phyloP scores from a whole-genome alignment of 108 stramenopile species.

The Discostella stelligeroides region DNA sequence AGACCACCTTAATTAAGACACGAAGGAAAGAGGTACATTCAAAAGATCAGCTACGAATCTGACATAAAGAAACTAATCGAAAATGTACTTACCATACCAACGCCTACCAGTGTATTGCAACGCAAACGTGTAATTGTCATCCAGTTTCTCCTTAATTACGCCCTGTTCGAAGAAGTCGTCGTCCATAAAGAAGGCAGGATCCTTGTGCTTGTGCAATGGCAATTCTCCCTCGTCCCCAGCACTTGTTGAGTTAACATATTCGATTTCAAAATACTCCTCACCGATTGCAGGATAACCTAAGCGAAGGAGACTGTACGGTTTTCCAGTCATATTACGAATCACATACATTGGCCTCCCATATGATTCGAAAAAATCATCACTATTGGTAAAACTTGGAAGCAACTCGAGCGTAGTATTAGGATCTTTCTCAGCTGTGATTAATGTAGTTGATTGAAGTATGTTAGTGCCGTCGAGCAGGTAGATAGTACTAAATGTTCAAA shows the following conservation, averaged over 20 bases:
- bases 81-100: conserved; percentile 36
- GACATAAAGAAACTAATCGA: no score
- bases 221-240: neutral
- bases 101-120: conserved; percentile 33
- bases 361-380: conserved; percentile 21
- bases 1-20: conserved; percentile 4
- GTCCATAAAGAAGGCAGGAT: conserved; percentile 13
- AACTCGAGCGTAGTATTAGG: conserved; percentile 13
- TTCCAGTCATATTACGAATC: conserved; percentile 21
- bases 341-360: conserved; percentile 39
- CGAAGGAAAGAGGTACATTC: no score
- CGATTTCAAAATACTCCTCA: conserved; percentile 7
- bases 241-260: conserved; percentile 15
- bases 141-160: conserved; percentile 3
- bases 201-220: conserved; percentile 18
- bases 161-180: conserved; percentile 44
- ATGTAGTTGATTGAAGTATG: no score
- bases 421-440: conserved; percentile 40
- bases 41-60: no score
- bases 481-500: neutral
- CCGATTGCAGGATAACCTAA: conserved; percentile 25
- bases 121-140: conserved; percentile 36
- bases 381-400: conserved; percentile 9
- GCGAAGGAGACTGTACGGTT: conserved; percentile 34
- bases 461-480: no score